phyloP scores from a whole-genome alignment of 2,329 filamentous ascomycete species.

The Lachnellula subtilissima region DNA sequence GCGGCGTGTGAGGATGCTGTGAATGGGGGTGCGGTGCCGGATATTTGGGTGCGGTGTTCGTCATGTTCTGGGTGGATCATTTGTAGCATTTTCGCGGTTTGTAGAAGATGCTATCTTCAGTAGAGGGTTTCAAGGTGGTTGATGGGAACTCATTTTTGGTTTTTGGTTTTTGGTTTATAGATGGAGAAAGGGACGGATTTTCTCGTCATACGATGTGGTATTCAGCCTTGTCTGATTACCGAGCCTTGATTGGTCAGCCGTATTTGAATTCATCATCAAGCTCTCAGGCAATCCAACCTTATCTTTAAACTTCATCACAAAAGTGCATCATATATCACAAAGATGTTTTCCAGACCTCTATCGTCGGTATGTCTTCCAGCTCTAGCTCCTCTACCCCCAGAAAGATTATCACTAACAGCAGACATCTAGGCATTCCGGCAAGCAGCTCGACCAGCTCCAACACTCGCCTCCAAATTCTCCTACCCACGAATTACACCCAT shows the following conservation, averaged over 20 bases:
- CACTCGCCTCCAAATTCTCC: conserved; percentile 25
- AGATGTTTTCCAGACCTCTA: conserved; percentile 28
- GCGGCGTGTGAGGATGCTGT: conserved; percentile 31
- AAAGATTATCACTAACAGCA: conserved; percentile 6
- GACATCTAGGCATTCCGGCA: conserved; percentile 40
- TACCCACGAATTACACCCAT: conserved; percentile 27
- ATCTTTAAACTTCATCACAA: neutral
- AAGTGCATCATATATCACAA: conserved; percentile 2
- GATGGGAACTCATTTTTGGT: neutral
- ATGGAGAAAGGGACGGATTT: neutral
- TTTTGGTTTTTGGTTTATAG: neutral
- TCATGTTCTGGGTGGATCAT: conserved; percentile 14
- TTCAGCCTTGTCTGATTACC: conserved; percentile 23
- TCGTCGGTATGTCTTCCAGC: conserved; percentile 23
- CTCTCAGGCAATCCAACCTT: neutral
- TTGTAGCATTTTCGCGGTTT: conserved; percentile 16
- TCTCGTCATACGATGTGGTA: no score
- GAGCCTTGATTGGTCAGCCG: conserved; percentile 26
- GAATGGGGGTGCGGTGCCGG: conserved; percentile 13
- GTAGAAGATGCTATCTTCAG: neutral
- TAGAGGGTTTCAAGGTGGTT: conserved; percentile 2
- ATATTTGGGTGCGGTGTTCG: conserved; percentile 1
- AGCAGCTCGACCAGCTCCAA: conserved; percentile 35
- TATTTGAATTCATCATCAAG: conserved; percentile 15
- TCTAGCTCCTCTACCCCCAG: neutral